Evolutionary conservation across 371 early-diverging fungal genomes (phyloP).

Genomic region (Dichotomocladium elegans): DNA sequence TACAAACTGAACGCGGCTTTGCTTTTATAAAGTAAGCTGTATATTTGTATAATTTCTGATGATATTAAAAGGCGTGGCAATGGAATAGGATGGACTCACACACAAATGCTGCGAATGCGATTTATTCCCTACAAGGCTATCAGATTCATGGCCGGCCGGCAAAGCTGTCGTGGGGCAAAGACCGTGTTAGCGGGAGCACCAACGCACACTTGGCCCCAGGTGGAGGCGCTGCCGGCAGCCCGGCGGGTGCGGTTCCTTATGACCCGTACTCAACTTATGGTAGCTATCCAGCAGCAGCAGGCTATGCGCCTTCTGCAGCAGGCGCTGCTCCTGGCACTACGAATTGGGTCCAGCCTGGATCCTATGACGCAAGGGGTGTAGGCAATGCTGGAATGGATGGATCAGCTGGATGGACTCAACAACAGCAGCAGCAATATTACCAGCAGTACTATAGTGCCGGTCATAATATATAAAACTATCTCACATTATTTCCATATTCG

Average conservation of each 20-base stretch:
- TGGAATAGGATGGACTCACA: constrained; percentile 78
- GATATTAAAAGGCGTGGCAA: background rate
- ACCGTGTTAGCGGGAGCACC: too few species aligned
- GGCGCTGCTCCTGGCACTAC: constrained; percentile 2
- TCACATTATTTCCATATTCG: background rate
- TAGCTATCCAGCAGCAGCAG: background rate
- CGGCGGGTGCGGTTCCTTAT: background rate
- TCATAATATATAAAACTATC: constrained; percentile 12
- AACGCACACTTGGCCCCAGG: too few species aligned
- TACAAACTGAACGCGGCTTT: constrained; percentile 83
- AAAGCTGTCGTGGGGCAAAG: constrained; percentile 87
- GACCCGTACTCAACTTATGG: constrained; percentile 15
- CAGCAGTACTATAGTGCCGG: constrained; percentile 23
- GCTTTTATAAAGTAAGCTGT: constrained; percentile 70
- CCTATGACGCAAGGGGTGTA: constrained; percentile 11
- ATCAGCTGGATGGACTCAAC: constrained; percentile 10
- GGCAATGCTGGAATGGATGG: constrained; percentile 8
- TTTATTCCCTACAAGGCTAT: constrained; percentile 72
- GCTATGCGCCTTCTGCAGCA: constrained; percentile 5
- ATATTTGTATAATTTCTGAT: background rate
- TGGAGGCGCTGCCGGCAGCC: background rate
- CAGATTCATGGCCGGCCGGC: constrained; percentile 70
- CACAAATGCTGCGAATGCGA: constrained; percentile 85
- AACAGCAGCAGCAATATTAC: constrained; percentile 20
- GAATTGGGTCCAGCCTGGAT: constrained; percentile 13